These are phyloP conservation scores for Aspergillus bertholletiae DNA, from an alignment of 495 filamentous ascomycete genomes.

Conservation along the genomic window DNA sequence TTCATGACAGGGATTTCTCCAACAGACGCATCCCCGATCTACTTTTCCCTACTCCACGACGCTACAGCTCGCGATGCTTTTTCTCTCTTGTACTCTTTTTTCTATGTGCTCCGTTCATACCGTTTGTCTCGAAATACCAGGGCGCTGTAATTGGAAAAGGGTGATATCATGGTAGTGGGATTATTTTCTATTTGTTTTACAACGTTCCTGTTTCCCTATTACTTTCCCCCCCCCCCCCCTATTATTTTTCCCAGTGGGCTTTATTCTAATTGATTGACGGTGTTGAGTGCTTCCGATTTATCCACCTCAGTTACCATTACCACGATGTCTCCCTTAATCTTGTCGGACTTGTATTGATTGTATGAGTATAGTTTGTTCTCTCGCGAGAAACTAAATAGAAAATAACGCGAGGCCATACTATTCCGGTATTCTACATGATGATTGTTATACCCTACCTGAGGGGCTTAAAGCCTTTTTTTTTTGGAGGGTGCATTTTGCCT, in stretches of 20 bases:
- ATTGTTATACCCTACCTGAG: too few relatives aligned
- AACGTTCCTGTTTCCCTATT: background rate
- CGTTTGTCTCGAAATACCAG: conserved; percentile 30
- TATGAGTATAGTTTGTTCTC: background rate
- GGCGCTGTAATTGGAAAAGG: conserved; percentile 47
- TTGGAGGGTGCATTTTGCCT: too few relatives aligned
- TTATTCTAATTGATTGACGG: conserved; percentile 2
- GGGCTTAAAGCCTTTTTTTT: too few relatives aligned
- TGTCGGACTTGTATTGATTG: conserved; percentile 1
- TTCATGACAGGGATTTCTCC: conserved; percentile 3
- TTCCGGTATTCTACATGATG: background rate
- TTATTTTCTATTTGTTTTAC: conserved; percentile 11
- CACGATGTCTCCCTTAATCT: background rate
- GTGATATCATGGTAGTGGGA: conserved; percentile 39
- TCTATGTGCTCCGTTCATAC: conserved; percentile 18
- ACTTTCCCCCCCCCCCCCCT: too few relatives aligned
- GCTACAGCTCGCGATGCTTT: conserved; percentile 3
- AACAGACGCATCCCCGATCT: conserved; percentile 3
- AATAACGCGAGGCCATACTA: background rate
- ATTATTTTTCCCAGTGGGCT: background rate
- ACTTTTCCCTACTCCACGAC: background rate
- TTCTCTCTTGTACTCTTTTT: conserved; percentile 19
- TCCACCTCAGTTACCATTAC: background rate
- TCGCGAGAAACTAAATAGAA: background rate
- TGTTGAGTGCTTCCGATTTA: conserved; percentile 7